Conservation (phyloP, 352 stramenopile species). For the Labyrinthula sp. region DNA sequence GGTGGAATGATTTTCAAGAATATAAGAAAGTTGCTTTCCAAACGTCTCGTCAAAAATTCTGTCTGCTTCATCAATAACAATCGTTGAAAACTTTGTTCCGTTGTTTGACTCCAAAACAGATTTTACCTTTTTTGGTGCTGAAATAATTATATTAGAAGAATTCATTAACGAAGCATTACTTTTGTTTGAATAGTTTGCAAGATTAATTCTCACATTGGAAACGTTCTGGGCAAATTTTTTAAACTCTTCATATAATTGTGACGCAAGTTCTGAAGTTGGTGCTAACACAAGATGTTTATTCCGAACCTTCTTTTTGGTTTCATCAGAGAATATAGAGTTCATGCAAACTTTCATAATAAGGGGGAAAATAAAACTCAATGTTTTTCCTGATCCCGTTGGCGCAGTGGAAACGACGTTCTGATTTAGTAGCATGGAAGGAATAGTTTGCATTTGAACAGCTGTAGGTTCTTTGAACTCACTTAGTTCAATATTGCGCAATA, state of each 20-base stretch:
- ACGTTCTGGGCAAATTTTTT: constrained; percentile 49
- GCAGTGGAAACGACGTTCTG: constrained; percentile 82
- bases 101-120: not conserved
- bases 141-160: constrained; percentile 1
- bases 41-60: constrained; percentile 83
- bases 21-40: constrained; percentile 84
- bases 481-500: constrained; percentile 25
- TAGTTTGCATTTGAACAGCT: constrained; percentile 92
- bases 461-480: constrained; percentile 87
- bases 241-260: constrained; percentile 87
- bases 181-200: constrained; percentile 1
- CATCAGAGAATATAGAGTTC: constrained; percentile 6
- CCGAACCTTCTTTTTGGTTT: constrained; percentile 15
- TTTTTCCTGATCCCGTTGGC: constrained; percentile 76
- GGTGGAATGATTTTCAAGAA: constrained; percentile 44
- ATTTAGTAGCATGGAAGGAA: constrained; percentile 57
- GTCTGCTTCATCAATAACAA: constrained; percentile 95
- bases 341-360: constrained; percentile 52
- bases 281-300: constrained; percentile 69
- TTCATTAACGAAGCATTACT: constrained; percentile 6
- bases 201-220: not conserved
- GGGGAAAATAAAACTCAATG: constrained; percentile 86
- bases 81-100: constrained; percentile 31
- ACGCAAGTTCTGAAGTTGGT: constrained; percentile 83
- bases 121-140: constrained; percentile 2